Evolutionary conservation across 129 eudicot genomes (phyloP).

Genomic region (Flaveria brownii): DNA sequence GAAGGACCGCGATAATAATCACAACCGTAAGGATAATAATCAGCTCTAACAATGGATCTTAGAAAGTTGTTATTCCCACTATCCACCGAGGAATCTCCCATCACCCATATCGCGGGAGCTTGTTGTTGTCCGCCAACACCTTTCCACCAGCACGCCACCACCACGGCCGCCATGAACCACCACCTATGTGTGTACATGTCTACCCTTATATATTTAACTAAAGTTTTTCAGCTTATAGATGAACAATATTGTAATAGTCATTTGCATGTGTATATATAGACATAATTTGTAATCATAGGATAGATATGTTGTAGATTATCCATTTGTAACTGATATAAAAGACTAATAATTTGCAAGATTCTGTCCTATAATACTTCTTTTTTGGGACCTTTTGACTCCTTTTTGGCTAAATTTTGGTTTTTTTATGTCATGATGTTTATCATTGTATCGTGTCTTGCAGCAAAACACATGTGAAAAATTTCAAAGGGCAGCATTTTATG

Average conservation of each 20-base stretch:
- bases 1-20: constrained; percentile 63
- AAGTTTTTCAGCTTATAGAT: not conserved
- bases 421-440: constrained; percentile 20
- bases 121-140: constrained; percentile 34
- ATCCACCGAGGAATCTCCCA: constrained; percentile 91
- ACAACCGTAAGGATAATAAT: constrained; percentile 85
- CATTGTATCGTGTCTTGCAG: constrained; percentile 5
- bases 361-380: constrained; percentile 12
- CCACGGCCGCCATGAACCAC: constrained; percentile 29
- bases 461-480: constrained; percentile 27
- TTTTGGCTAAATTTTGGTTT: constrained; percentile 14
- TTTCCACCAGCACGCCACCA: constrained; percentile 22
- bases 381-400: constrained; percentile 24
- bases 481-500: not conserved
- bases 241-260: not conserved
- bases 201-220: not conserved
- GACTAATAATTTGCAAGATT: constrained; percentile 3
- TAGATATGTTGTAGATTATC: constrained; percentile 15
- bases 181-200: constrained; percentile 23
- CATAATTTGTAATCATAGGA: not conserved
- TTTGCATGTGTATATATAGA: constrained; percentile 33
- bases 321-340: constrained; percentile 14
- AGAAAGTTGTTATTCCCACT: constrained; percentile 84
- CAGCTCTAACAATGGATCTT: constrained; percentile 60
- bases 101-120: constrained; percentile 72